Evolutionary conservation across 768 basidiomycete genomes (phyloP).

Genomic region (Collybia mongolica): DNA sequence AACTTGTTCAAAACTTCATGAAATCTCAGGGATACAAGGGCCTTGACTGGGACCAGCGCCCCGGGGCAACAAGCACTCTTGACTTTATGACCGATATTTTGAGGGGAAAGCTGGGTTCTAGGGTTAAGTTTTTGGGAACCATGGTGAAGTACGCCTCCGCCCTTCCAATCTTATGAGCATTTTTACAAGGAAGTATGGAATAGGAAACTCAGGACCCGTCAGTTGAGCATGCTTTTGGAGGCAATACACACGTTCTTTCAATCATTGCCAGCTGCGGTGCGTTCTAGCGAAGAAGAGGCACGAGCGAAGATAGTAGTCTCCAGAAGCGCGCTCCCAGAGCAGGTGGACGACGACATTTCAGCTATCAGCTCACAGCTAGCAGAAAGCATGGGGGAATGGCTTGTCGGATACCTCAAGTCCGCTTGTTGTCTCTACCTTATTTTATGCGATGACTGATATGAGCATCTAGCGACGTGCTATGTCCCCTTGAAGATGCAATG

Average conservation of each 20-base stretch:
- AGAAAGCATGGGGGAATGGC: constrained; percentile 44
- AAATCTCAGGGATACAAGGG: constrained; percentile 40
- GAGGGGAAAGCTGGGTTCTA: constrained; percentile 39
- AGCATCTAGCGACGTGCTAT: constrained; percentile 35
- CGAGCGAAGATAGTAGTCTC: constrained; percentile 18
- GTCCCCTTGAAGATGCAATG: constrained; percentile 45
- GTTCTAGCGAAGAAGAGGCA: constrained; percentile 30
- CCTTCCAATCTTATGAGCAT: too few relatives aligned
- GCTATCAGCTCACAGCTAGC: constrained; percentile 14
- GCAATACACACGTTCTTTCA: constrained; percentile 38
- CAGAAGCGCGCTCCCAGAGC: constrained; percentile 14
- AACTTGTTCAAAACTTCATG: constrained; percentile 43
- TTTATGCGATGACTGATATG: neutral
- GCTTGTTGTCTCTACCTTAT: constrained; percentile 12
- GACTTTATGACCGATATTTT: constrained; percentile 47
- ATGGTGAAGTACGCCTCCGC: constrained; percentile 39
- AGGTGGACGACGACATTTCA: constrained; percentile 12
- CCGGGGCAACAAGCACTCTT: constrained; percentile 18
- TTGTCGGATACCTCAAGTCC: constrained; percentile 50
- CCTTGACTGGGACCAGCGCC: constrained; percentile 25
- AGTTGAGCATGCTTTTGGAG: constrained; percentile 35
- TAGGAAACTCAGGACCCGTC: constrained; percentile 38
- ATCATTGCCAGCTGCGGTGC: constrained; percentile 26
- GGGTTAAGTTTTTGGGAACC: constrained; percentile 43
- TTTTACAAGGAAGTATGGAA: too few relatives aligned